Conservation (phyloP, 1,284 basidiomycete genomes). For the Irpex rosettiformis region DNA sequence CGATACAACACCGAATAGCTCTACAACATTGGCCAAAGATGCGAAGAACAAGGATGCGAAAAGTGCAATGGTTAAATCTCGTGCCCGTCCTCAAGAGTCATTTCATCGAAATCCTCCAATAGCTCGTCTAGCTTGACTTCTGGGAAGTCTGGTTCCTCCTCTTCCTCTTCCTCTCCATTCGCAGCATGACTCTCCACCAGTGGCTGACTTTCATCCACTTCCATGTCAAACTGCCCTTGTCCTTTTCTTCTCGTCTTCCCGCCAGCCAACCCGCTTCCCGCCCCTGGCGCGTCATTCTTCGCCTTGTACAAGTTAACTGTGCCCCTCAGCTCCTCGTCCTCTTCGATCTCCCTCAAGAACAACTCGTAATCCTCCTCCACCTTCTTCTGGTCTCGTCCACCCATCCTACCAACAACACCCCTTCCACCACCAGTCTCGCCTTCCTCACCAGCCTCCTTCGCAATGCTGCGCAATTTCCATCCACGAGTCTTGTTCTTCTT, state of each 20-base stretch:
- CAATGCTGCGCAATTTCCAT: constrained; percentile 93
- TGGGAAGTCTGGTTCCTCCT: constrained; percentile 85
- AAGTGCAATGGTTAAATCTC: not conserved
- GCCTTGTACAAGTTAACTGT: constrained; percentile 90
- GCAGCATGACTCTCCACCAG: constrained; percentile 22
- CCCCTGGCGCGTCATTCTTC: constrained; percentile 45
- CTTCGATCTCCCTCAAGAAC: constrained; percentile 94
- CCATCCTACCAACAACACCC: constrained; percentile 86
- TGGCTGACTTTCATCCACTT: constrained; percentile 56
- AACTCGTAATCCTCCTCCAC: constrained; percentile 97
- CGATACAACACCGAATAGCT: not conserved
- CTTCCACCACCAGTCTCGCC: constrained; percentile 72
- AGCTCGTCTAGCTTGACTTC: constrained; percentile 86
- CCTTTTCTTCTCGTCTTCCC: constrained; percentile 46
- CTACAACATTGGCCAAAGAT: not conserved
- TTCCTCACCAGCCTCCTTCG: constrained; percentile 88
- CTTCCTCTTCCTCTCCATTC: constrained; percentile 48
- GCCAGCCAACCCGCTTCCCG: constrained; percentile 43
- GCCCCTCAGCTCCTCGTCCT: constrained; percentile 91
- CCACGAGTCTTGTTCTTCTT: constrained; percentile 86
- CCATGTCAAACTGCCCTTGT: constrained; percentile 66
- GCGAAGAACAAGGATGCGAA: not conserved
- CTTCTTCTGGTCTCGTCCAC: constrained; percentile 89
- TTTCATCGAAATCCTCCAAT: constrained; percentile 88
- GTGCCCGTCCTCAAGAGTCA: constrained; percentile 55